Evolutionary conservation across 345 rosid genomes (phyloP), one percentile per base, ranked within the genome.

Genomic region (Hibiscus trionum): DNA sequence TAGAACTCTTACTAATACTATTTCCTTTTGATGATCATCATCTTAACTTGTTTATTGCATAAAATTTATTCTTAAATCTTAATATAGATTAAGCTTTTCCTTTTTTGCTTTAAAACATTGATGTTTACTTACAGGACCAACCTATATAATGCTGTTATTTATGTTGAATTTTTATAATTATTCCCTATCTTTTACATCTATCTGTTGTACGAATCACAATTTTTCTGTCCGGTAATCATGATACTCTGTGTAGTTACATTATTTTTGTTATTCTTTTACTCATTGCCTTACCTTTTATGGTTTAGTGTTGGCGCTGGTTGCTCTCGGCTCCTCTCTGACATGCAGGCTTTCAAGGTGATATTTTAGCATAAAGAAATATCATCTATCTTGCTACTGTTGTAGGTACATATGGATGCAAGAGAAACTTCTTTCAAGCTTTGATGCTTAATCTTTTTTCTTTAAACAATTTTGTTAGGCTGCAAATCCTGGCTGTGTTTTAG

Each of bases 291-390:
- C 31, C 59, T 80, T 82, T 69, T 71, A 74, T 39, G 84, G 77
- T 59, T 77, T 85, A 95, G 99, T 83, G 90, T 95, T 77, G 99
- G 99, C 75, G 99, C 97, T 85, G 99, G 97, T 53, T 91, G 99
- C 78, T 95, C 99, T 83, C 97, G 89, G 79, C 96, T 95, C 75
- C 88, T 92, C 46, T 95, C 97, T 72, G 99, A 95, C 86, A 95
- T 95, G 99, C 99, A 95, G 80, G 99, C 97, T 81, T 95, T 91
- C 82, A 91, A 91, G 99, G 99, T 95, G 77, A 71, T 61, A 60
- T 71, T 64, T 70, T n/a, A 9, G 57, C 64, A n/a, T 24, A 37
- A 66, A 56, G n/a, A 69, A 21, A 44, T 10, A 9, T 73, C 52
- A 6, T 72, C 27, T 61, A 9, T 57, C 69, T 71, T 49, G n/a